These are phyloP conservation scores for Spatholobus suberectus DNA, from an alignment of 306 rosid species.

Conservation along the genomic window DNA sequence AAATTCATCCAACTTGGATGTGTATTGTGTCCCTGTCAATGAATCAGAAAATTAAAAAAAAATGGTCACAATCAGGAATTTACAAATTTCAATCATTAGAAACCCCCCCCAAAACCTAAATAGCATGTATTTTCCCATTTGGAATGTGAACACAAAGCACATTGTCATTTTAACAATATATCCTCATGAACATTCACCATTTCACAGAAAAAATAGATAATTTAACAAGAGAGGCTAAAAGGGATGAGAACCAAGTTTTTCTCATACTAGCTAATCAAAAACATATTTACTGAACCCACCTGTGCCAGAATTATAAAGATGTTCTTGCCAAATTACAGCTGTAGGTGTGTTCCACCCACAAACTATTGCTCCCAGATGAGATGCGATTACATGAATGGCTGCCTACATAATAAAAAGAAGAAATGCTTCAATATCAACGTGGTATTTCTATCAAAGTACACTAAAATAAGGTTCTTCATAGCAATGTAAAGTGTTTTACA, in stretches of 20 bases:
- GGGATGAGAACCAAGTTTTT: neutral
- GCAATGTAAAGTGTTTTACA: neutral
- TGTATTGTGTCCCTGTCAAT: conserved; percentile 69
- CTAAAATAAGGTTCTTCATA: conserved; percentile 12
- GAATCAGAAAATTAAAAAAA: conserved; percentile 35
- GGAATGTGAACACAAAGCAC: conserved; percentile 15
- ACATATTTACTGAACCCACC: conserved; percentile 54
- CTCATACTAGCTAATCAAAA: conserved; percentile 8
- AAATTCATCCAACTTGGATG: conserved; percentile 91
- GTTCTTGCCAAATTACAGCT: conserved; percentile 92
- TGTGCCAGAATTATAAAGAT: conserved; percentile 70
- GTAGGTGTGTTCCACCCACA: conserved; percentile 94
- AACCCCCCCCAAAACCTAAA: neutral
- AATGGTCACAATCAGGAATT: conserved; percentile 18
- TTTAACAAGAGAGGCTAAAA: conserved; percentile 24
- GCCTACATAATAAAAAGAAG: conserved; percentile 60
- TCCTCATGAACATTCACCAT: conserved; percentile 8
- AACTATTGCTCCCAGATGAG: conserved; percentile 73
- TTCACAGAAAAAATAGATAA: conserved; percentile 28
- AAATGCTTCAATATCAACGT: conserved; percentile 3
- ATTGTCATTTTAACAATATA: conserved; percentile 17
- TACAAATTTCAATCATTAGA: conserved; percentile 20
- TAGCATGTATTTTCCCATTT: conserved; percentile 19
- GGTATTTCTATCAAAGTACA: neutral
- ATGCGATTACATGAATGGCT: conserved; percentile 72